Base-by-base conservation (phyloP, 106 monocot species). In the Triglochin maritima region DNA sequence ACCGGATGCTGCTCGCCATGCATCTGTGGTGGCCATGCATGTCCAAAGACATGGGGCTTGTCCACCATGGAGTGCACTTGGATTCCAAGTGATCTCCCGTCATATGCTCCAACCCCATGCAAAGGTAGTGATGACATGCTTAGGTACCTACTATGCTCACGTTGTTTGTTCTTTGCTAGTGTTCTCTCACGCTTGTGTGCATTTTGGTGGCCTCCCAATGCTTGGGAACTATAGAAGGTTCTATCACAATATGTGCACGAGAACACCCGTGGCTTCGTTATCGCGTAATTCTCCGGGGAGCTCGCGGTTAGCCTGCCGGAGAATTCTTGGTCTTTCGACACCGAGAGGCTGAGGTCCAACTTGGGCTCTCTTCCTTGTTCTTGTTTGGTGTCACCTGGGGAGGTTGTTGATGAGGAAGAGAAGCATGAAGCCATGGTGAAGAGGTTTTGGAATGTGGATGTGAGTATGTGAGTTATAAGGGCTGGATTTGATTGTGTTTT, bases 171-270 rank as follows among this genome's bases (percentile, higher is more conserved):
- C 49, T 69, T 69, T 4, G 69, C 55, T 11, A 69, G 44, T 42
- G 56, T 69, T 10, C 72, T 43, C 72, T 72, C 72, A 14, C 72
- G 14, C 43, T 60, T 60, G 60, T 60, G 60, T 4, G 60, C 60
- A 42, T 60, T 60, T 42, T 60, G 60, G 60, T 60, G 60, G 9
- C 60, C 60, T 7, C 60, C 60, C 60, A 60, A 60, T 10, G 60
- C 43, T 42, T 60, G 60, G 10, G 44, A 60, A 42, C 44, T 60
- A 10, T 17, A 60, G 60, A 60, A 60, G 41, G 17, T 60, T 42
- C 60, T 17, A 41, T 15, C 29, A 41, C 60, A 60, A 41, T 60
- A 60, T 4, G 10, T 41, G 29, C 60, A 60, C 6, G 60, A 41
- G 29, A 60, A 60, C 44, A 42, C 60, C 1, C 44, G 60, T 9